Base-by-base conservation (phyloP, 345 rosid species). In the Ceriops decandra region DNA sequence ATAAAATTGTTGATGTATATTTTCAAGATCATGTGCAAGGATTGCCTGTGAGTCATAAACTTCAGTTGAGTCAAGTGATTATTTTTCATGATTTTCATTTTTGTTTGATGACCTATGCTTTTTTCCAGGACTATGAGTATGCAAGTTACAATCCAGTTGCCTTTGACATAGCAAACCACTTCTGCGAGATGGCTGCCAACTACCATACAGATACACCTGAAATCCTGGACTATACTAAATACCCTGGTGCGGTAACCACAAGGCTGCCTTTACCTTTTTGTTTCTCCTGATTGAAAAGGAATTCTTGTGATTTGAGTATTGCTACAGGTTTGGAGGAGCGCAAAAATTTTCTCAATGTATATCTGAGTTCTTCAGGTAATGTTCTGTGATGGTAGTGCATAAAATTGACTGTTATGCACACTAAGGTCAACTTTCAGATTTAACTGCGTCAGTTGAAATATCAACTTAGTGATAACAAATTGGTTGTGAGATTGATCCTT, bases 321-420 rank as follows among this genome's bases (percentile, higher is more conserved):
- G 27, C 61, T 57, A 35, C 71, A 90, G 98, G 80, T 68, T 69
- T 85, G 85, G 96, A 79, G 78, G 96, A 90, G 76, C 92, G 96
- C 28, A 65, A 28, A 72, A 72, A 82, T 49, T 93, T 90, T 79
- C 38, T 93, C 71, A 80, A 17, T 52, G 62, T 73, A 38, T 93
- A 93, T 76, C 67, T 89, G 76, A 79, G 84, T 68, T 75, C 81
- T 69, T 84, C 90, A 84, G 97, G 96, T 89, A 74, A 26, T 68
- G 52, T 64, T 19, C 51, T 66, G 27, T 49, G 0, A 59, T 24
- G 3, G 17, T 15, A 16, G 56, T 36, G 0, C 11, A n/a, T 22
- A 26, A 13, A 9, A 38, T 49, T 49, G 2, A 24, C 13, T 24
- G 6, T 56, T 57, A 28, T 63, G 46, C 19, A 20, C 15, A 2